Evolutionary conservation across 495 filamentous ascomycete species (phyloP).

Genomic region (Rostrohypoxylon terebratum): DNA sequence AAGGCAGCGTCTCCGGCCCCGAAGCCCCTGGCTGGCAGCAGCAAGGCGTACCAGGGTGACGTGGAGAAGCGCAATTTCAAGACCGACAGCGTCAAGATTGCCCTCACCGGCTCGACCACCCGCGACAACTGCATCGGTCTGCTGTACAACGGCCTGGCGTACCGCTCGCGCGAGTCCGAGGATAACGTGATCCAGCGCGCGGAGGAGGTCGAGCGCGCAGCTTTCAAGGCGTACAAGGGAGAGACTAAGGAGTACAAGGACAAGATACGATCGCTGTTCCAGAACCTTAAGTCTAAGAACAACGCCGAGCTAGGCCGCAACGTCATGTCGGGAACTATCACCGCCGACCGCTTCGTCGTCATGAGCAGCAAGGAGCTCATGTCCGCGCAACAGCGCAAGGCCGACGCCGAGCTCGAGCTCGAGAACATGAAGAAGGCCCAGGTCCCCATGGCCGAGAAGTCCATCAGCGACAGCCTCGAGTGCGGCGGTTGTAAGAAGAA

Average conservation of each 20-base stretch:
- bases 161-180: constrained; percentile 66
- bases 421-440: constrained; percentile 97
- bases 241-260: constrained; percentile 79
- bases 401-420: constrained; percentile 77
- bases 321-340: constrained; percentile 79
- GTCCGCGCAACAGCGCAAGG: constrained; percentile 70
- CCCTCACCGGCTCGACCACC: constrained; percentile 73
- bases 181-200: constrained; percentile 74
- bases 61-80: constrained; percentile 82
- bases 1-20: constrained; percentile 57
- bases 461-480: constrained; percentile 83
- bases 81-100: constrained; percentile 78
- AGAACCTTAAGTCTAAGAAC: constrained; percentile 91
- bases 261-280: constrained; percentile 91
- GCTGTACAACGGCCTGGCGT: constrained; percentile 85
- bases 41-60: constrained; percentile 75
- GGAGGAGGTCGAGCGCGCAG: constrained; percentile 77
- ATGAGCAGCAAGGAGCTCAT: constrained; percentile 63
- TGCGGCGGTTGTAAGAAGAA: constrained; percentile 91
- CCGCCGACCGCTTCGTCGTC: constrained; percentile 75
- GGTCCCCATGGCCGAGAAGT: constrained; percentile 88
- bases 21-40: constrained; percentile 53
- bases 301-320: constrained; percentile 79
- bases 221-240: constrained; percentile 70
- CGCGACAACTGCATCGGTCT: constrained; percentile 89